A percentile compares a stretch with the other conserved stretches of the same genome.
phyloP scores from a whole-genome alignment of 2,329 filamentous ascomycete genomes.

The Coleophoma crateriformis region DNA sequence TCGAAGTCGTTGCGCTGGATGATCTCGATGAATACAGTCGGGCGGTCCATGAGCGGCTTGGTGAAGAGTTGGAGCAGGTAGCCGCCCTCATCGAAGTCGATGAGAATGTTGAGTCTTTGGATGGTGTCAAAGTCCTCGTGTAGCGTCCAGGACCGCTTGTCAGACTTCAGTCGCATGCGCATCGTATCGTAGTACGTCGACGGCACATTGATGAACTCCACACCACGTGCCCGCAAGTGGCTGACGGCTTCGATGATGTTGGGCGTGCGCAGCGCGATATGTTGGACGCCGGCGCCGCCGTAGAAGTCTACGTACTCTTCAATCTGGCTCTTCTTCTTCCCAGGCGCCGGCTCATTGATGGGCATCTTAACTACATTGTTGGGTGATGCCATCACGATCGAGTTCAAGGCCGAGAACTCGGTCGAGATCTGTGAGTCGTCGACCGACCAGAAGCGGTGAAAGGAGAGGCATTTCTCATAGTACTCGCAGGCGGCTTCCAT shows the following conservation, averaged over 20 bases:
- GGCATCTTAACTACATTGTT: constrained; percentile 94
- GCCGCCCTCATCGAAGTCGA: constrained; percentile 91
- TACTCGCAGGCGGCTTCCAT: constrained; percentile 63
- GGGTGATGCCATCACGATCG: constrained; percentile 82
- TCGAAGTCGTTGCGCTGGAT: constrained; percentile 89
- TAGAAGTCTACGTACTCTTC: constrained; percentile 93
- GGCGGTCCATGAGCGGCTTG: constrained; percentile 88
- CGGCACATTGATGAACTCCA: constrained; percentile 90
- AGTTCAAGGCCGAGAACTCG: constrained; percentile 83
- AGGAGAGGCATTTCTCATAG: constrained; percentile 84
- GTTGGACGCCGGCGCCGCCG: constrained; percentile 83
- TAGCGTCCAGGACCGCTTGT: constrained; percentile 55
- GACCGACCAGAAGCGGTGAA: constrained; percentile 97
- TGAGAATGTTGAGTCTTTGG: constrained; percentile 75
- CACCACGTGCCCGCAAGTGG: constrained; percentile 76
- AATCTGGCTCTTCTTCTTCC: constrained; percentile 90
- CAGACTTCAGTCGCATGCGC: constrained; percentile 64
- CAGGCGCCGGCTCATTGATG: constrained; percentile 90
- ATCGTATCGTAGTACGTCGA: constrained; percentile 80
- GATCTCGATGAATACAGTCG: constrained; percentile 94
- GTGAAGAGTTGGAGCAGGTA: constrained; percentile 76
- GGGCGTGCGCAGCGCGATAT: constrained; percentile 79
- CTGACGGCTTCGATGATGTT: constrained; percentile 76
- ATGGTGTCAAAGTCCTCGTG: constrained; percentile 76
- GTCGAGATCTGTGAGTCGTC: constrained; percentile 92